Evolutionary conservation across 192 early-diverging fungal species (phyloP).

Genomic region (Phlyctochytrium planicorne): DNA sequence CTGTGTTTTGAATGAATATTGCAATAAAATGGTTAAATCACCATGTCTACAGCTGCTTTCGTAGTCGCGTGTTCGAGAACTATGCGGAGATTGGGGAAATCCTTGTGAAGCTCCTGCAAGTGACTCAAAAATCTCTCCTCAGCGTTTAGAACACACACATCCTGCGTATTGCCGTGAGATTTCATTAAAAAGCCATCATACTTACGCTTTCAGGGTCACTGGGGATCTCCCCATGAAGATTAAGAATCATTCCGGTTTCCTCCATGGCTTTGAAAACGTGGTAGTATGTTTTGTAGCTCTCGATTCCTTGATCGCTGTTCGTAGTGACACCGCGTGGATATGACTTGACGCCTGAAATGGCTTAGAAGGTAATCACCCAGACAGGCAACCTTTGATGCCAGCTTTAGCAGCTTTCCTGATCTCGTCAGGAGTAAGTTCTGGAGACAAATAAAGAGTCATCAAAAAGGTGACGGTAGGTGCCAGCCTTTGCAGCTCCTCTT

Average conservation of each 20-base stretch:
- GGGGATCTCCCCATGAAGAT: constrained; percentile 95
- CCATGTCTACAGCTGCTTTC: constrained; percentile 86
- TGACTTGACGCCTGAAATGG: constrained; percentile 6
- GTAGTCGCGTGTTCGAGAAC: constrained; percentile 97
- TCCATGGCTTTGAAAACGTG: constrained; percentile 94
- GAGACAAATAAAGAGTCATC: constrained; percentile 90
- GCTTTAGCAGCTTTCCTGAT: constrained; percentile 78
- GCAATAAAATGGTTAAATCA: background rate
- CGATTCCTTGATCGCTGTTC: constrained; percentile 94
- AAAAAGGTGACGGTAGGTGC: constrained; percentile 86
- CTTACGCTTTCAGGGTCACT: constrained; percentile 71
- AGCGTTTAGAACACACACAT: constrained; percentile 93
- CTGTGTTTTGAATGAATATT: constrained; percentile 16
- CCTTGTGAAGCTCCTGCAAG: constrained; percentile 78
- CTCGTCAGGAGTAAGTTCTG: constrained; percentile 86
- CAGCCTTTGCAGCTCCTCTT: constrained; percentile 70
- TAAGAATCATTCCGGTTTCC: constrained; percentile 87
- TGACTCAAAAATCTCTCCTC: constrained; percentile 90
- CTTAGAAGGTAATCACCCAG: constrained; percentile 25
- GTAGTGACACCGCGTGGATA: constrained; percentile 84
- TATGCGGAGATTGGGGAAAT: constrained; percentile 91
- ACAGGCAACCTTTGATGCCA: constrained; percentile 81
- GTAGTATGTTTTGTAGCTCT: constrained; percentile 85
- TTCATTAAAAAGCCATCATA: background rate
- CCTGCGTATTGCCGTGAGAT: constrained; percentile 34